phyloP scores from a whole-genome alignment of 345 rosid species.

The Geranium brycei region DNA sequence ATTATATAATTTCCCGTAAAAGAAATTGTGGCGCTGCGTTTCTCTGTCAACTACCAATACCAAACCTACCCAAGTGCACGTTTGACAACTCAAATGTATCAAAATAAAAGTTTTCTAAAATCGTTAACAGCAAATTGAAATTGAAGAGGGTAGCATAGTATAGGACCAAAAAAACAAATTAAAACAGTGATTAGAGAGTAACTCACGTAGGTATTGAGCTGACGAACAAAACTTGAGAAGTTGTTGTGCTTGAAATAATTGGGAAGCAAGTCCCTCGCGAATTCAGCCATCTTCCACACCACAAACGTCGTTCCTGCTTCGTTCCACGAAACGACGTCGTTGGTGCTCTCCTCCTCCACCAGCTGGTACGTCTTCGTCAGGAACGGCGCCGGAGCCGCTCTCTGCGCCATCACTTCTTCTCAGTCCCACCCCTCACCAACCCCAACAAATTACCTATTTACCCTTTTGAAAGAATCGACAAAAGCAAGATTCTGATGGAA shows the following conservation, averaged over 20 bases:
- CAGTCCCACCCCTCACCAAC: slow-evolving; percentile 4
- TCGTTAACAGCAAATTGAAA: no score
- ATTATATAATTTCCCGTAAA: no score
- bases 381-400: slow-evolving; percentile 32
- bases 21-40: no score
- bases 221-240: slow-evolving; percentile 41
- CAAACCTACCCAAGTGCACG: no score
- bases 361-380: slow-evolving; percentile 18
- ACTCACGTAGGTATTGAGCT: slow-evolving; percentile 34
- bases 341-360: slow-evolving; percentile 19
- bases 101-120: no score
- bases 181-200: no score
- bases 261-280: slow-evolving; percentile 32
- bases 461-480: background rate
- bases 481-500: background rate
- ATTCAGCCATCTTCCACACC: slow-evolving; percentile 37
- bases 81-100: no score
- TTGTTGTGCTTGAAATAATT: slow-evolving; percentile 37
- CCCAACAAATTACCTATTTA: slow-evolving; percentile 3
- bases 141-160: no score
- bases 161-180: no score
- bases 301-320: slow-evolving; percentile 11
- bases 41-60: no score
- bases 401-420: slow-evolving; percentile 20
- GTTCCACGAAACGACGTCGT: slow-evolving; percentile 18